Percentiles rank a stretch among this genome's conserved stretches.
phyloP scores from a whole-genome alignment of 2,329 filamentous ascomycete species.

The Fusarium setosum region DNA sequence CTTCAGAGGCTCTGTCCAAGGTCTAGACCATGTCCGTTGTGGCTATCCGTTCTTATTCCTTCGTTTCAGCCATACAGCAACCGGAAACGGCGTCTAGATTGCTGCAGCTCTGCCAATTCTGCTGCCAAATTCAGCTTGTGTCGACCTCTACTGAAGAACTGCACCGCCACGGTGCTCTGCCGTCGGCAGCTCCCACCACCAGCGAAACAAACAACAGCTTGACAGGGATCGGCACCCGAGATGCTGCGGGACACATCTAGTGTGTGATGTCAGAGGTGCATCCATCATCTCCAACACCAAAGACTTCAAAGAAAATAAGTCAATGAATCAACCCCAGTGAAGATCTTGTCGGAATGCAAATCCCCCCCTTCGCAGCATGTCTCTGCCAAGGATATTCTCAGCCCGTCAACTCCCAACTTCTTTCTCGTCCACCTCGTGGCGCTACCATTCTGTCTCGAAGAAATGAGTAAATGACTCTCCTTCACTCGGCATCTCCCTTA shows the following conservation, averaged over 20 bases:
- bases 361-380: slow-evolving; percentile 18
- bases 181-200: not conserved
- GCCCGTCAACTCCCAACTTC: too few species aligned
- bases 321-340: slow-evolving; percentile 30
- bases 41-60: slow-evolving; percentile 3
- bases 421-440: slow-evolving; percentile 23
- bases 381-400: slow-evolving; percentile 18
- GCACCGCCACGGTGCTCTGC: slow-evolving; percentile 33
- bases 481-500: slow-evolving; percentile 6
- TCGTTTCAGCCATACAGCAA: slow-evolving; percentile 12
- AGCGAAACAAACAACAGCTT: slow-evolving; percentile 20
- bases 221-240: slow-evolving; percentile 21
- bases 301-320: not conserved
- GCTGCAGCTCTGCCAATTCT: too few species aligned
- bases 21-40: slow-evolving; percentile 18
- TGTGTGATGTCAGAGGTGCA: slow-evolving; percentile 34
- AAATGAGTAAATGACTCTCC: slow-evolving; percentile 11
- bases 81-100: not conserved
- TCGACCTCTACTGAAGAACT: slow-evolving; percentile 3
- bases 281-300: slow-evolving; percentile 9
- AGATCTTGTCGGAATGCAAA: slow-evolving; percentile 35
- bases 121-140: slow-evolving; percentile 34
- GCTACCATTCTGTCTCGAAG: slow-evolving; percentile 14
- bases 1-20: not conserved
- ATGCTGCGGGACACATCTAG: not conserved